A percentile compares a stretch with the other conserved stretches of the same genome.
Conservation (phyloP, 169 alveolate genomes). For the Perkinsus olseni region DNA sequence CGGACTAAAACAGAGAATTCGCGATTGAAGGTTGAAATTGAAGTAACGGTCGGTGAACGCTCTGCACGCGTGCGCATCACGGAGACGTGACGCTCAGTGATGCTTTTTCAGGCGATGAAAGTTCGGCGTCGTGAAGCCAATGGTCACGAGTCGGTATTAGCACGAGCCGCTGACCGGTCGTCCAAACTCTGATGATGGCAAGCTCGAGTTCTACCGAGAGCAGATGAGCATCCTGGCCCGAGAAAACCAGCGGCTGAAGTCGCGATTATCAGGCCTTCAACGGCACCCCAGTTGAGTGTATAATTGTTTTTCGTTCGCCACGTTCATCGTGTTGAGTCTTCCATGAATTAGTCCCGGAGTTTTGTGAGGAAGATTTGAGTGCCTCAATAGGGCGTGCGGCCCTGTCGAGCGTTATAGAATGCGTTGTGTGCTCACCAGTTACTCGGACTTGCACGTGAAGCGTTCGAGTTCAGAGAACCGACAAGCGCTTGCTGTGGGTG, state of each 20-base stretch:
- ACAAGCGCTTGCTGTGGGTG: no score
- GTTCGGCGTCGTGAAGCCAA: neutral
- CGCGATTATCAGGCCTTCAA: neutral
- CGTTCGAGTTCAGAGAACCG: no score
- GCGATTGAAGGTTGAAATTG: neutral
- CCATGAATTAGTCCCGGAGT: neutral
- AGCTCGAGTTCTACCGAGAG: neutral
- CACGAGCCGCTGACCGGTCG: neutral
- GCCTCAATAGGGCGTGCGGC: no score
- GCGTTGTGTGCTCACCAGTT: no score
- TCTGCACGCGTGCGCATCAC: neutral
- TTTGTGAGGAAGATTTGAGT: no score
- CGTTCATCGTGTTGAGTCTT: neutral
- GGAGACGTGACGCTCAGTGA: no score
- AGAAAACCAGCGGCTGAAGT: neutral
- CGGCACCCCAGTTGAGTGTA: neutral
- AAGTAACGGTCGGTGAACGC: neutral
- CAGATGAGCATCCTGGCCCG: neutral
- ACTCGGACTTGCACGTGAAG: no score
- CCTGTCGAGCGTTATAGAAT: no score
- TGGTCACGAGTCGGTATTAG: neutral
- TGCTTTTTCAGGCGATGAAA: neutral
- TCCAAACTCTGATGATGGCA: neutral
- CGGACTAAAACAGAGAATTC: neutral
- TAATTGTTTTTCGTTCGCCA: neutral